Percentiles rank a stretch among this genome's conserved stretches.
phyloP scores from a whole-genome alignment of 768 basidiomycete genomes.

The Udeniomyces megalosporus region DNA sequence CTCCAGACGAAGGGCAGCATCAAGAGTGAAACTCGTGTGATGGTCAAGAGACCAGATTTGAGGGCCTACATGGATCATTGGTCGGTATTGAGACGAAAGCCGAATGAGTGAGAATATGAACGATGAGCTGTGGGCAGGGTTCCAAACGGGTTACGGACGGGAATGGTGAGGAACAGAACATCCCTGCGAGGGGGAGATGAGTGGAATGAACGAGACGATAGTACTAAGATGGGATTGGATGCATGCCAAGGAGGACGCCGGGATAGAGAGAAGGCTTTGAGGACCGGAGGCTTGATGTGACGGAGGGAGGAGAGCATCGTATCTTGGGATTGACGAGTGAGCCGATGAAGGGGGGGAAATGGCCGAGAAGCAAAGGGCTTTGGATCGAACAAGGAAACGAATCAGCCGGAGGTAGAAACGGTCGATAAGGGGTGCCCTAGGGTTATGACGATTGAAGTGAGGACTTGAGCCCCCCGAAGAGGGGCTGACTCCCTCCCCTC shows the following conservation, averaged over 20 bases:
- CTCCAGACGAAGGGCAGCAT: constrained; percentile 29
- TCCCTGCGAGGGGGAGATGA: constrained; percentile 25
- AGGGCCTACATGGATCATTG: constrained; percentile 21
- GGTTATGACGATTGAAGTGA: too few species aligned
- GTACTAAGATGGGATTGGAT: not conserved
- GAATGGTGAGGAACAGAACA: constrained; percentile 34
- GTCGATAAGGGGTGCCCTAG: too few species aligned
- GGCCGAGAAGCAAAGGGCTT: not conserved
- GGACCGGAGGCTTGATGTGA: too few species aligned
- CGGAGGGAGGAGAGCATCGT: not conserved
- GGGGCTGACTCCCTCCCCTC: too few species aligned
- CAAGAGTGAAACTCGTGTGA: constrained; percentile 28
- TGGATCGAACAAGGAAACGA: not conserved
- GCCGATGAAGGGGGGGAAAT: not conserved
- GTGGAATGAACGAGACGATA: constrained; percentile 24
- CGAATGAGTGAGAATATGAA: too few species aligned
- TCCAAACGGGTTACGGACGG: constrained; percentile 16
- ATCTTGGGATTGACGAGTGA: not conserved
- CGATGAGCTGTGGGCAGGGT: not conserved
- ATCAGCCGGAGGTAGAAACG: not conserved
- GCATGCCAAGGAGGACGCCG: too few species aligned
- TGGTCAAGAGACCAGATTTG: constrained; percentile 30
- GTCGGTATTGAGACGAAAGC: not conserved
- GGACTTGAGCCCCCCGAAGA: too few species aligned
- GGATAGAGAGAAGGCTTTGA: too few species aligned